Evolutionary conservation across 2,329 filamentous ascomycete species (phyloP), one percentile per base, ranked within the genome.

Genomic region (Calycina herbarum): DNA sequence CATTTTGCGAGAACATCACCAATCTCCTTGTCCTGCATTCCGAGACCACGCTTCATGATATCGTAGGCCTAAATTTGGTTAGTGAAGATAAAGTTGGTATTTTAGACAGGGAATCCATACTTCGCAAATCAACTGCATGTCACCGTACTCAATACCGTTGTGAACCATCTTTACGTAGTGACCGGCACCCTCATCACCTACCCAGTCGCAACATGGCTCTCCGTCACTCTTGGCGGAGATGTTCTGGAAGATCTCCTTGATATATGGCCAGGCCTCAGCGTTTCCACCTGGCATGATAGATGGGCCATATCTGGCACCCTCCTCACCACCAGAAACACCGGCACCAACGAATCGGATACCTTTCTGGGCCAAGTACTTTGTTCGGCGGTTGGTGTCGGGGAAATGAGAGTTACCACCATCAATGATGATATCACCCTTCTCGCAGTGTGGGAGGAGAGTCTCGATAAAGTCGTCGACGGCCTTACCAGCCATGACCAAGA

Each of bases 131-230:
- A 99, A 87, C 86, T 99, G 95, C 95, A 99, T 99, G 85, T 99
- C 95, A 89, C 95, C 95, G 80, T 99, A 99, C 85, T 99, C 95
- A 76, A 99, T 99, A 87, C 95, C 95, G 84, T 99, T 99, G 90
- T 99, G 95, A 71, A 99, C 95, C 95, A 99, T 99, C 92, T 99
- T 99, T 86, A 99, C 94, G 86, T 97, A 99, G 89, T 99, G 95
- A 76, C 95, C 95, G 83, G 95, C 92, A 88, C 95, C 95, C 82
- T 98, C 93, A 83, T 98, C 95, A 84, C 95, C 95, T 76, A 99
- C 95, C 95, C 95, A 99, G 83, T 99, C 95, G 79, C 95, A 99
- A 89, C 95, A 99, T 72, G 95, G 84, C 87, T 99, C 95, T 76
- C 89, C 90, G 77, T 97, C 94, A 81, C 92, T 96, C 89, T 99